These are phyloP conservation scores for Pestalotiopsis sp. DNA, from an alignment of 2,329 filamentous ascomycete species.

Conservation along the genomic window DNA sequence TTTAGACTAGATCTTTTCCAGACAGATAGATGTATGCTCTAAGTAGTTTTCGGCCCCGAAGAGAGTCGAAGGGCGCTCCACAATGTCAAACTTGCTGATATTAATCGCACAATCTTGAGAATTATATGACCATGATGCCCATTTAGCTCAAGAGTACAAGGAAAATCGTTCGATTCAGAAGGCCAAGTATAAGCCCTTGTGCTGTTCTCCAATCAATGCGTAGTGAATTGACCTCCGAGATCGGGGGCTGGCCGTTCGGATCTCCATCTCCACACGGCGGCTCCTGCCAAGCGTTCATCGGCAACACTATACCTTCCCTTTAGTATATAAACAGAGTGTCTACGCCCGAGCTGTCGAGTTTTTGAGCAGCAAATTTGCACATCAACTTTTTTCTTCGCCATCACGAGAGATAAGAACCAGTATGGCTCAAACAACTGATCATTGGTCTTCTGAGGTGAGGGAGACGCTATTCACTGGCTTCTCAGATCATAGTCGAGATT, in stretches of 20 bases:
- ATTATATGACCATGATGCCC: background rate
- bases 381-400: background rate
- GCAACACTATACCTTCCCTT: background rate
- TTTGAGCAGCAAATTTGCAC: background rate
- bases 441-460: conserved; percentile 43
- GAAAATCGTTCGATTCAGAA: background rate
- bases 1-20: conserved; percentile 37
- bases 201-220: background rate
- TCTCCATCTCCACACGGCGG: background rate
- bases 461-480: too few relatives aligned
- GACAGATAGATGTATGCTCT: background rate
- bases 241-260: background rate
- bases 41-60: background rate
- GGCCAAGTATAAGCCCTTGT: background rate
- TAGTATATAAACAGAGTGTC: conserved; percentile 13
- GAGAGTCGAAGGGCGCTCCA: background rate
- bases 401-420: conserved; percentile 12
- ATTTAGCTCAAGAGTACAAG: background rate
- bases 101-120: background rate
- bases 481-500: background rate
- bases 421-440: conserved; percentile 33
- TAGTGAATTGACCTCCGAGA: background rate
- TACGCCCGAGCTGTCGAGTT: background rate
- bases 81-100: background rate
- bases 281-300: background rate